These are phyloP conservation scores for Phytopythium montanum DNA, from an alignment of 352 stramenopile species.

Conservation along the genomic window DNA sequence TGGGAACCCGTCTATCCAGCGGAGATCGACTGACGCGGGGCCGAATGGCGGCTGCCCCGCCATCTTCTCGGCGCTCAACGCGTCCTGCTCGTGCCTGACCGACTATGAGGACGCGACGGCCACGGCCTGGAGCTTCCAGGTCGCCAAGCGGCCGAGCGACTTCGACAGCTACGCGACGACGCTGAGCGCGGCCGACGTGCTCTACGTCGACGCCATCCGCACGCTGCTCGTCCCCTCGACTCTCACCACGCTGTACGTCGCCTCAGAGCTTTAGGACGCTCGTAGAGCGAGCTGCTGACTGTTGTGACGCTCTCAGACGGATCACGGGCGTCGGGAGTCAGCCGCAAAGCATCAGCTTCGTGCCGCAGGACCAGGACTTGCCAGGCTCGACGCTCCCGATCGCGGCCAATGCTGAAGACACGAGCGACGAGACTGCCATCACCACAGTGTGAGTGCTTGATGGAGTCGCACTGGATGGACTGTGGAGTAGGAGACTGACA, in stretches of 20 bases:
- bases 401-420: constrained; percentile 9
- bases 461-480: neutral
- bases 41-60: constrained; percentile 28
- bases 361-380: constrained; percentile 18
- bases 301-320: constrained; percentile 10
- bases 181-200: constrained; percentile 13
- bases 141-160: constrained; percentile 4
- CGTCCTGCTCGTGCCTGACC: constrained; percentile 23
- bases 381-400: constrained; percentile 21
- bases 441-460: constrained; percentile 21
- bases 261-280: neutral
- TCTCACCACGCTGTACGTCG: constrained; percentile 22
- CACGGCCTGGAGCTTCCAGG: constrained; percentile 21
- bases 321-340: constrained; percentile 19
- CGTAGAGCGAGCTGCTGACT: neutral
- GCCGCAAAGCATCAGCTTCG: constrained; percentile 23
- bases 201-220: constrained; percentile 22
- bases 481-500: neutral
- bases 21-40: constrained; percentile 7
- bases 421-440: constrained; percentile 11
- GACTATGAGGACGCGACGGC: constrained; percentile 14
- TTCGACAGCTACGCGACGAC: constrained; percentile 14
- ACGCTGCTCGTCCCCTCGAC: constrained; percentile 24
- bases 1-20: constrained; percentile 24
- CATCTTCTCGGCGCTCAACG: constrained; percentile 27